These are phyloP conservation scores for Keithomyces neogunnii DNA, from an alignment of 2,329 filamentous ascomycete species.

Conservation along the genomic window DNA sequence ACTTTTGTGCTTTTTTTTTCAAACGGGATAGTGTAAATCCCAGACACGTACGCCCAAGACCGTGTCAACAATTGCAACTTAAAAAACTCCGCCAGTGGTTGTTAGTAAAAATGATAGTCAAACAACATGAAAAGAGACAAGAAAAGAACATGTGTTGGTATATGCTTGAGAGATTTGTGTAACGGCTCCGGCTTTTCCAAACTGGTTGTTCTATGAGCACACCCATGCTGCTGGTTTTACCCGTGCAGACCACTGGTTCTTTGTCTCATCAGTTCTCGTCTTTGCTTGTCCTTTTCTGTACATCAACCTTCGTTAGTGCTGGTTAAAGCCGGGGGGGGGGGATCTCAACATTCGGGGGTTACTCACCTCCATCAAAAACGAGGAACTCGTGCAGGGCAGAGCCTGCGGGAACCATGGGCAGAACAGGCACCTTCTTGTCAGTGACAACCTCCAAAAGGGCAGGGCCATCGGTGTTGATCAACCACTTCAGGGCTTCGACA, in stretches of 20 bases:
- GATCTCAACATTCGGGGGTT: neutral
- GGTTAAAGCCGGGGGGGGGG: neutral
- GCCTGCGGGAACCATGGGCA: constrained; percentile 93
- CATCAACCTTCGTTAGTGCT: constrained; percentile 23
- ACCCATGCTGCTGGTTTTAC: neutral
- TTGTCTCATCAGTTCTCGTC: constrained; percentile 58
- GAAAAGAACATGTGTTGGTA: neutral
- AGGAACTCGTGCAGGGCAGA: constrained; percentile 88
- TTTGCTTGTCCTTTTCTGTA: constrained; percentile 57
- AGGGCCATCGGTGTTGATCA: constrained; percentile 84
- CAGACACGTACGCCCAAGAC: constrained; percentile 1
- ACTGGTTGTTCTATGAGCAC: neutral
- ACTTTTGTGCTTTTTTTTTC: neutral
- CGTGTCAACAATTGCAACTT: neutral
- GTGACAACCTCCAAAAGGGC: constrained; percentile 87
- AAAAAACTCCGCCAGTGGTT: constrained; percentile 1
- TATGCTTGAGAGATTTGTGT: neutral
- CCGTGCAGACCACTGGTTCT: constrained; percentile 46
- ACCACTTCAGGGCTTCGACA: constrained; percentile 72
- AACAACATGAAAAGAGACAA: neutral
- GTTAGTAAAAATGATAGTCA: neutral
- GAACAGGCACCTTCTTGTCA: constrained; percentile 86
- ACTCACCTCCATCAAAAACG: constrained; percentile 24
- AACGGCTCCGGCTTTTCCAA: neutral
- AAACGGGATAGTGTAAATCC: neutral